Evolutionary conservation across 495 filamentous ascomycete genomes (phyloP), one percentile per base, ranked within the genome.

Genomic region (Podospora pseudocomata): DNA sequence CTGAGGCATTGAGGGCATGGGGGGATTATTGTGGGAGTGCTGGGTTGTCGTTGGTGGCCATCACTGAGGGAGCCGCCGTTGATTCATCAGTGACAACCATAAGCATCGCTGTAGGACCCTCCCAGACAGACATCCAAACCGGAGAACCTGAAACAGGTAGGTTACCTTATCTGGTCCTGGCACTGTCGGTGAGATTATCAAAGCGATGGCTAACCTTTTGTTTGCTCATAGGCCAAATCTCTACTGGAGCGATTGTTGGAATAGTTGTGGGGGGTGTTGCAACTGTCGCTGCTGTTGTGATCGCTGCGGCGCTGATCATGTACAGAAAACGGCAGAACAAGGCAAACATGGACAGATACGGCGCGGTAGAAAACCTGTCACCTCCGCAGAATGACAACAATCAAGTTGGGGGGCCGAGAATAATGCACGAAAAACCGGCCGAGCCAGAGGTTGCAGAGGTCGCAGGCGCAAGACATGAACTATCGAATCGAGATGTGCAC

Each of bases 21-120:
- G 64, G 27, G 9, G 54, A 6, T 5, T 65, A 65, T 20, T 65
- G 64, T 34, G 56, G 49, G n/a, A 57, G 49, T 15, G 64, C 64
- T 15, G 49, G 64, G 3, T 16, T 13, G 39, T 49, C 9, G 5
- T 49, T 49, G 39, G 9, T 11, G 15, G 39, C 39, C 2, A 19
- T 65, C 3, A 32, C 64, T 34, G 27, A n/a, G 30, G 16, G 16
- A n/a, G 15, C 54, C 9, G 2, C 23, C 23, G 23, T 1, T 56
- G 16, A 32, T 26, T 13, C 2, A 5, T 28, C 13, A 11, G 6
- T 61, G 20, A 32, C 23, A 13, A 32, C 39, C 6, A 49, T 3
- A 5, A 26, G 6, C 13, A 61, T 15, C 26, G 15, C 59, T 61
- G 16, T 2, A 1, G 20, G 59, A 16, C 20, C 20, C 32, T 18